A percentile compares a stretch with the other conserved stretches of the same genome.
phyloP scores from a whole-genome alignment of 805 yeast species.

The Kazachstania martiniae region DNA sequence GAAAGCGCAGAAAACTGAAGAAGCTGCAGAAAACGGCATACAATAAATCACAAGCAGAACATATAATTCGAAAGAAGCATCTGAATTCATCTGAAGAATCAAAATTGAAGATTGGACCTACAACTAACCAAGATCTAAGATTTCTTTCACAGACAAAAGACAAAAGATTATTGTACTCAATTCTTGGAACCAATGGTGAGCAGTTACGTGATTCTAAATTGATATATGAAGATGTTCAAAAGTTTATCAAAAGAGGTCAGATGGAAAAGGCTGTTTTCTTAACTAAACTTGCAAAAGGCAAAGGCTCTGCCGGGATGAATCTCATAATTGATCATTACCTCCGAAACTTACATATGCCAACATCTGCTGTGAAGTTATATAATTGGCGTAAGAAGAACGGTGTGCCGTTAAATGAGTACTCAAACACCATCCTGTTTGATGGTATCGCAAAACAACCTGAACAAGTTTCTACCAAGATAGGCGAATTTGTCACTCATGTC shows the following conservation, averaged over 20 bases:
- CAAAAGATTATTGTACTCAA: conserved; percentile 37
- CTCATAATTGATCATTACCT: conserved; percentile 44
- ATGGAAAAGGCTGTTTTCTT: conserved; percentile 42
- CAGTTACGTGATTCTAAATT: conserved; percentile 48
- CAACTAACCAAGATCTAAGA: conserved; percentile 26
- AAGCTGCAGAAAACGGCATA: conserved; percentile 19
- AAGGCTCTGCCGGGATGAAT: conserved; percentile 55
- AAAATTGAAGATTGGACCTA: conserved; percentile 26
- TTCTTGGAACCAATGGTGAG: conserved; percentile 48
- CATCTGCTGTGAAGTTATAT: conserved; percentile 40
- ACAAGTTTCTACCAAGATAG: conserved; percentile 26
- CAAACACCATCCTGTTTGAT: conserved; percentile 36
- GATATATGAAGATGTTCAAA: conserved; percentile 42
- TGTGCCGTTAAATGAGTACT: conserved; percentile 39
- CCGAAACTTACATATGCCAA: conserved; percentile 29
- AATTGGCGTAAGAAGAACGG: conserved; percentile 54
- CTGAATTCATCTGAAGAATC: background rate
- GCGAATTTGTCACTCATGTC: conserved; percentile 27
- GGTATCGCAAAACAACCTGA: conserved; percentile 31
- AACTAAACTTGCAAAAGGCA: conserved; percentile 35
- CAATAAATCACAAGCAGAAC: conserved; percentile 19
- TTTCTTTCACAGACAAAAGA: conserved; percentile 29
- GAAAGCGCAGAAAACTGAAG: conserved; percentile 10
- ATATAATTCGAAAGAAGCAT: conserved; percentile 13
- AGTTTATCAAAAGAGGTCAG: conserved; percentile 41